Percentiles rank a stretch among this genome's conserved stretches.
phyloP scores from a whole-genome alignment of 805 yeast genomes.

The Candida verbasci region DNA sequence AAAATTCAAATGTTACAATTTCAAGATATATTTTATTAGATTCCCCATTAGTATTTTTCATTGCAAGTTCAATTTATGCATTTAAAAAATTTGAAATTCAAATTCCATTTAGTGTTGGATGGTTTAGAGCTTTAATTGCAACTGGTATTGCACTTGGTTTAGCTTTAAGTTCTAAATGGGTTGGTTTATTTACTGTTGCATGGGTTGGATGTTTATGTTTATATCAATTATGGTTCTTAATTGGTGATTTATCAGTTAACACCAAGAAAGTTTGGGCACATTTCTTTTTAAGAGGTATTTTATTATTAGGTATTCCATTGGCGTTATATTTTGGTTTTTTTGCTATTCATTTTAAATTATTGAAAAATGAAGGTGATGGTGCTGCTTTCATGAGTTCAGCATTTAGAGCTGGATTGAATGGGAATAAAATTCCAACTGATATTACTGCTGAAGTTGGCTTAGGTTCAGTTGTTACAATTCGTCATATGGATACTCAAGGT shows the following conservation, averaged over 20 bases:
- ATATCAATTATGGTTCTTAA: constrained; percentile 62
- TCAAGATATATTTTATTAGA: constrained; percentile 73
- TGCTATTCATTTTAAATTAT: constrained; percentile 56
- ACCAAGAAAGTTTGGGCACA: constrained; percentile 42
- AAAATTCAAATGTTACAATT: constrained; percentile 66
- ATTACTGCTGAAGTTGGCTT: constrained; percentile 68
- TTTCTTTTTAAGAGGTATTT: constrained; percentile 45
- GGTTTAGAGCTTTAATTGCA: constrained; percentile 59
- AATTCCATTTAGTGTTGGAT: constrained; percentile 52
- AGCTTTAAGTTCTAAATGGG: constrained; percentile 78
- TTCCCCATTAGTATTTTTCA: constrained; percentile 72
- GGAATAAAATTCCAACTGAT: constrained; percentile 54
- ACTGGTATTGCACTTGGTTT: constrained; percentile 70
- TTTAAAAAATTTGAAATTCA: constrained; percentile 63
- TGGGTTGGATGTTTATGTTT: constrained; percentile 68
- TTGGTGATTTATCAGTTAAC: constrained; percentile 64
- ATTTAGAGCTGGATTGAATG: constrained; percentile 60
- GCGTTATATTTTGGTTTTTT: constrained; percentile 55
- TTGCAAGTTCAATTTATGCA: constrained; percentile 65
- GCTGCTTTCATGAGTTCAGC: constrained; percentile 68
- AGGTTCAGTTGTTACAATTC: constrained; percentile 61
- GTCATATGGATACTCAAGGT: constrained; percentile 68
- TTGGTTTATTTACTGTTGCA: constrained; percentile 73
- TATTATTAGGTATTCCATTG: constrained; percentile 57
- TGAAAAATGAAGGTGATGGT: constrained; percentile 65